Base-by-base conservation (phyloP, 1,284 basidiomycete species). In the Malassezia cuniculi region DNA sequence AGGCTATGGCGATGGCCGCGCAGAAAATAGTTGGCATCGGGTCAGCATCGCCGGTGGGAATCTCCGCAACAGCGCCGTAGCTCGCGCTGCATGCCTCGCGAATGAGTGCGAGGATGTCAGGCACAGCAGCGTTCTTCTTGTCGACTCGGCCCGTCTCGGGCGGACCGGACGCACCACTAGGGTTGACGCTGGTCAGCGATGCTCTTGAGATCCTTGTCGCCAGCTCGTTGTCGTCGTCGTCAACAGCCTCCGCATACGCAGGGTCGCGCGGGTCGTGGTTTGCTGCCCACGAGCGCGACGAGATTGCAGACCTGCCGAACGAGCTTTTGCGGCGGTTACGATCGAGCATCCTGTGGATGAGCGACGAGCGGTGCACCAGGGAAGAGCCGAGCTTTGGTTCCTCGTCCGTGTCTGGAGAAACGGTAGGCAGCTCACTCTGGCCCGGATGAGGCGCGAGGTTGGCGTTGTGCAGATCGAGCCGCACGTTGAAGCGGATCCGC, bases 381-480 rank as follows among this genome's bases (percentile, higher is more conserved):
- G 10, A 43, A 39, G 22, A 50, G 22, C 29, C 42, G 45, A 6
- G 43, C 42, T 18, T 36, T 40, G 28, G 40, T 37, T 5, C 38
- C 18, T 20, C 49, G 39, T 12, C 49, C 41, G 24, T 28, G 26
- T 16, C 34, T 38, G 45, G 45, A 48, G 9, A 48, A 45, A 14
- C 38, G 42, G 3, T 45, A 51, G 11, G 35, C 34, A 12, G 41
- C n/a, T 17, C 4, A 46, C 48, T 29, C 36, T 43, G 14, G 22
- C 52, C 52, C 22, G 47, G 56, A 10, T 39, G 39, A 5, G 49
- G 46, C 17, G 59, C 59, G 0, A 61, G 43, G 4, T 42, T 43
- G 11, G 57, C 53, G 10, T 31, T 34, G 35, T 63, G 57, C 15
- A 63, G 34, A 31, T 63, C 60, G 18, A 63, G 47, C 10, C 60